Evolutionary conservation across 805 yeast species (phyloP), one percentile per base, ranked within the genome.

Genomic region (Ogataea trehalophila): DNA sequence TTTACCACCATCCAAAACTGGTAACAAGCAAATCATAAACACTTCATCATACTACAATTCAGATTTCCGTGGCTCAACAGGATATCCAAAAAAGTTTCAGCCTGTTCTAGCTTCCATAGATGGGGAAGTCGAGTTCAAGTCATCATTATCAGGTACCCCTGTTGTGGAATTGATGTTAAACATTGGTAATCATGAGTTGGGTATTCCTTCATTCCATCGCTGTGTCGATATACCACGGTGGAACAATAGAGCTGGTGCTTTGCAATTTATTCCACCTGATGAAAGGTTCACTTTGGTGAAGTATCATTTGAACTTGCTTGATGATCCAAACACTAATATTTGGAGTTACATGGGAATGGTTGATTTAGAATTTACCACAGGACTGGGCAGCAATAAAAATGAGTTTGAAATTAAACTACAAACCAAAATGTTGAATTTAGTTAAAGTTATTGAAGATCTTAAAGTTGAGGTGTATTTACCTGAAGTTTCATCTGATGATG

Each of bases 261-360:
- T 90, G 33, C 71, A 80, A 16, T 88, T 92, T 58, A 74, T 86
- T 17, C 99, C 98, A 5, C 96, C 98, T 0, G 97, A 92, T 65
- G 97, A 95, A 6, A 75, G 70, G 49, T 79, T 80, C 37, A 70
- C 74, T 3, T 61, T 91, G 20, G 76, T 83, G 75, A 65, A 77
- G 9, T 91, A 91, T 64, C 71, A 76, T 6, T 63, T 86, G 31
- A 86, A 85, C 53, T 58, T 84, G 16, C 53, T 64, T 16, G 66
- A 67, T 29, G 51, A 51, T 40, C 26, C 41, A 14, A 38, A 54
- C 22, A 44, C 40, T 6, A 56, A 56, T 29, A 44, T 54, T 16
- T 55, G 67, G 53, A 59, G 59, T 45, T 62, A 71, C 60, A 59
- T 72, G n/a, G 87, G 87, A 0, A 57, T 79, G n/a, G 72, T 85